These are phyloP conservation scores for Jackrogersella minutella DNA, from an alignment of 495 filamentous ascomycete genomes.

Conservation along the genomic window DNA sequence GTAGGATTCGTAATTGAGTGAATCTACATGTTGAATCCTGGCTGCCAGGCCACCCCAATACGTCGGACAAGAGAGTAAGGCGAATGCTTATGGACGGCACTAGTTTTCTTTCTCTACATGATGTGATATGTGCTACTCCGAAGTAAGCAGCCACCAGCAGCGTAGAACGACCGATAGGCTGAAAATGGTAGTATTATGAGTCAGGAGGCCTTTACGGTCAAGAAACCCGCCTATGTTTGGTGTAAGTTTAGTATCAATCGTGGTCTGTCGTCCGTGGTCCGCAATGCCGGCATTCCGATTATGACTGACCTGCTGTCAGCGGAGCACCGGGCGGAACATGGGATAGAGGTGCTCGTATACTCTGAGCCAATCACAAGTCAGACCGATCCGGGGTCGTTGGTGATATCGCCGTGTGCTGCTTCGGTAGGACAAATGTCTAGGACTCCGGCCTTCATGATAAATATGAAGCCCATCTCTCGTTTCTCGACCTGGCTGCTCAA, in stretches of 20 bases:
- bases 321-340: constrained; percentile 19
- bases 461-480: constrained; percentile 6
- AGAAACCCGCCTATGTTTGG: not conserved
- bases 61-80: too few relatives aligned
- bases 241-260: not conserved
- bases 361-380: constrained; percentile 15
- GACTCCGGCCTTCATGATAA: constrained; percentile 5
- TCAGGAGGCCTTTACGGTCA: not conserved
- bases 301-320: constrained; percentile 16
- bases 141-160: not conserved
- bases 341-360: constrained; percentile 9
- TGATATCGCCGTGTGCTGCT: not conserved
- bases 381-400: not conserved
- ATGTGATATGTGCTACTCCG: not conserved
- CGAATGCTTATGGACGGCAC: too few relatives aligned
- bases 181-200: not conserved
- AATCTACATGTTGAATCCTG: too few relatives aligned
- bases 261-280: constrained; percentile 1
- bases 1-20: too few relatives aligned
- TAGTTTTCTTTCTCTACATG: too few relatives aligned
- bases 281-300: constrained; percentile 8
- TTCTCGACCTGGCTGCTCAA: not conserved
- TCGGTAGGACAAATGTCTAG: not conserved
- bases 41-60: too few relatives aligned
- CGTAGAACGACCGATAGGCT: not conserved